Evolutionary conservation across 176 grass and related monocot species (phyloP).

Genomic region (Juncus effusus): DNA sequence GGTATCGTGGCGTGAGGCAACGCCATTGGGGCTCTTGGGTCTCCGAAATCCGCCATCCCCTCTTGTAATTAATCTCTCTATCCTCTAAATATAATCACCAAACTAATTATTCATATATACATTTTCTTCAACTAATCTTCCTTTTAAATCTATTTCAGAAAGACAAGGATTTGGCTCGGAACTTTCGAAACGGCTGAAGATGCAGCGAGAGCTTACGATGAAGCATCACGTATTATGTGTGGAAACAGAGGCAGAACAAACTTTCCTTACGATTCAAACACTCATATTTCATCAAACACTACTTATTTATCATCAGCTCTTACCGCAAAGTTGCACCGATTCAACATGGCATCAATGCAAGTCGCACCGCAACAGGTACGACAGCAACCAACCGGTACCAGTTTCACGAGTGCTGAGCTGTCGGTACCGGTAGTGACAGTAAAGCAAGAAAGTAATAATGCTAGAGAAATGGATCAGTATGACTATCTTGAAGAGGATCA

Average conservation of each 20-base stretch:
- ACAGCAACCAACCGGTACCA: neutral
- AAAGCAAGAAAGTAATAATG: neutral
- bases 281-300: conserved; percentile 3
- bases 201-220: conserved; percentile 92
- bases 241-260: conserved; percentile 75
- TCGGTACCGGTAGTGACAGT: neutral
- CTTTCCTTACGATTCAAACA: conserved; percentile 38
- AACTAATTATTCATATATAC: neutral
- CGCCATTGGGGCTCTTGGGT: conserved; percentile 99
- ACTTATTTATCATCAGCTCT: conserved; percentile 66
- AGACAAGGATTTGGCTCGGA: conserved; percentile 97
- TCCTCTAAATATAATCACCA: neutral
- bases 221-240: conserved; percentile 93
- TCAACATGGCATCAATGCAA: conserved; percentile 61
- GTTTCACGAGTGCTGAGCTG: neutral
- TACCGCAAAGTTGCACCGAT: conserved; percentile 77
- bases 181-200: conserved; percentile 97
- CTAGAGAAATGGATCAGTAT: conserved; percentile 29
- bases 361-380: conserved; percentile 33
- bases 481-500: conserved; percentile 74
- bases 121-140: neutral
- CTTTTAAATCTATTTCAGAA: conserved; percentile 37
- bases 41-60: conserved; percentile 89
- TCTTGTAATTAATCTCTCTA: conserved; percentile 50
- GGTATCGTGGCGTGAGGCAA: conserved; percentile 79